Evolutionary conservation across 2,329 filamentous ascomycete species (phyloP), one percentile per base, ranked within the genome.

Genomic region (Colletotrichum gloeosporioides): DNA sequence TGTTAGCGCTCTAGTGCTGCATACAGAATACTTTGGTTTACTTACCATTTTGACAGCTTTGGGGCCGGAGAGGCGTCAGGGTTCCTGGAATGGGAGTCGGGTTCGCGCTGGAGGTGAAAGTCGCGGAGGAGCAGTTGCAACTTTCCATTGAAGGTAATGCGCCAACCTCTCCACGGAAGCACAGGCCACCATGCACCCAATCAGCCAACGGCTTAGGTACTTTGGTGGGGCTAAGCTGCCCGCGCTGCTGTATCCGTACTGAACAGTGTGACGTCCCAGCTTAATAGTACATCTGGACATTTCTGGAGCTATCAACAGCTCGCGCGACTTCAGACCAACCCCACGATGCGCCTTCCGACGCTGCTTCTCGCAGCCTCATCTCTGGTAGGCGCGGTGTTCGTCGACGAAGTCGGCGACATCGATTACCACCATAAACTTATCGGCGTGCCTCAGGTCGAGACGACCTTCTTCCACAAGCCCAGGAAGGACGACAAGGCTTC

Each of bases 391-490:
- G 95, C 96, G 79, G 92, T 99, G 76, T 98, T 96, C 87, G 90
- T 91, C 80, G 97, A 99, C 83, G 96, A 99, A 85, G 96, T 98
- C 79, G 96, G 93, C 87, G 91, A 95, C 81, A 92, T 98, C 84
- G 97, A 99, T 86, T 99, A 96, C 87, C 96, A 99, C 86, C 93
- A 98, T 87, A 92, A 95, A 79, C 93, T 99, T 65, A 88, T 99
- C 81, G 97, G 97, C 82, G 87, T 95, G 49, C 96, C 97, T 71
- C 94, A 94, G 83, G 89, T 92, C 83, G 92, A 95, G 78, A 95
- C 95, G 77, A 98, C 96, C 80, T 98, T 99, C 90, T 99, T 99
- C 91, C 95, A 98, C 87, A 94, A 93, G 80, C 96, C 97, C 53
- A 91, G 94, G 81, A 90, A 92, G 78, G 92, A 93, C 79, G 96